Evolutionary conservation across 2,329 filamentous ascomycete species (phyloP).

Genomic region (Colletotrichum destructivum): DNA sequence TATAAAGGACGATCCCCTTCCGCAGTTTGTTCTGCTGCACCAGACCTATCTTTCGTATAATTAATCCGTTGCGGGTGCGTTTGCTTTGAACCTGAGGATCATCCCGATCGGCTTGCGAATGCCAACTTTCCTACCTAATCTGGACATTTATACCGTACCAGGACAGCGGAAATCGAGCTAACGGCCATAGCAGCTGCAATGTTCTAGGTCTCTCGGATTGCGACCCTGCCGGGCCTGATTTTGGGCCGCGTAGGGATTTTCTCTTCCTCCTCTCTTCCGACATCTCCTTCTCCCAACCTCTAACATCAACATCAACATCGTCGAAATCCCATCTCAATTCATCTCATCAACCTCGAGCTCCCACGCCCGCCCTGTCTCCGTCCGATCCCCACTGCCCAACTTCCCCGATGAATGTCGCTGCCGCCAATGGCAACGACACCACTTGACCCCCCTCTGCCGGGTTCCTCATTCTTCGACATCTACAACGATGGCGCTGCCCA

Average conservation of each 20-base stretch:
- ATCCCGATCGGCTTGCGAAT: constrained; percentile 36
- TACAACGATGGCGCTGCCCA: constrained; percentile 63
- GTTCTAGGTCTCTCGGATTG: constrained; percentile 52
- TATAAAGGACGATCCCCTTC: constrained; percentile 20
- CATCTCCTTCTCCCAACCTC: constrained; percentile 14
- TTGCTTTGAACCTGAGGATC: constrained; percentile 29
- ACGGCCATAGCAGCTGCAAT: constrained; percentile 48
- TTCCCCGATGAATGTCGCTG: constrained; percentile 50
- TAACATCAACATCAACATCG: constrained; percentile 12
- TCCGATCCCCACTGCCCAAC: constrained; percentile 47
- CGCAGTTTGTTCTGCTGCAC: background rate
- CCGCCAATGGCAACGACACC: constrained; percentile 68
- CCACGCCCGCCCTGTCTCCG: constrained; percentile 39
- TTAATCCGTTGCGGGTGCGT: constrained; percentile 32
- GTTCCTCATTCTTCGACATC: constrained; percentile 68
- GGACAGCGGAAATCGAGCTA: constrained; percentile 30
- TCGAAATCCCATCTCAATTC: constrained; percentile 43
- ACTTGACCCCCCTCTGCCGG: constrained; percentile 61
- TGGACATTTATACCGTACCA: constrained; percentile 23
- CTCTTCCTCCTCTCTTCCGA: constrained; percentile 20
- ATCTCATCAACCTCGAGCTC: constrained; percentile 39
- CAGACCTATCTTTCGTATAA: constrained; percentile 7
- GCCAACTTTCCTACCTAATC: constrained; percentile 33
- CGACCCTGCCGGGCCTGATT: constrained; percentile 54
- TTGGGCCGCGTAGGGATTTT: constrained; percentile 47